phyloP scores from a whole-genome alignment of 2,329 filamentous ascomycete species.

The Emericellopsis atlantica region DNA sequence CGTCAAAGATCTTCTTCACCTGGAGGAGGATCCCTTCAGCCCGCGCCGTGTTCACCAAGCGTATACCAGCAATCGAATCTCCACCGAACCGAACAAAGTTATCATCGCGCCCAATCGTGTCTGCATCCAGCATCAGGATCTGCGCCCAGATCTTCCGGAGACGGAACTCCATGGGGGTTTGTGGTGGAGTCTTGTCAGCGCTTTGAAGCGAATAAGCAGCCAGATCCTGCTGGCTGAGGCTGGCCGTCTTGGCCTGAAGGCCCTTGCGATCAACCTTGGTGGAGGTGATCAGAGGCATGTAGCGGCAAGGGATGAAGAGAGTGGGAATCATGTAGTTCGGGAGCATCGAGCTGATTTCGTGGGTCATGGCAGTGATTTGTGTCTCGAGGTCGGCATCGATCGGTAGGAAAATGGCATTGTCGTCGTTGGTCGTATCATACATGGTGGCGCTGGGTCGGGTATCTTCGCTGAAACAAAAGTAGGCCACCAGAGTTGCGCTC shows the following conservation, averaged over 20 bases:
- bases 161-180: background rate
- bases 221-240: background rate
- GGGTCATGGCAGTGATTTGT: background rate
- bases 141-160: constrained; percentile 1
- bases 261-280: constrained; percentile 5
- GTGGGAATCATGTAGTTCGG: constrained; percentile 7
- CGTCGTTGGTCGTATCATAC: background rate
- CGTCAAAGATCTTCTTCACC: background rate
- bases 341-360: background rate
- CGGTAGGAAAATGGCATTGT: constrained; percentile 2
- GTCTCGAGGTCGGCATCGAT: background rate
- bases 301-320: constrained; percentile 3
- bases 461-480: constrained; percentile 1
- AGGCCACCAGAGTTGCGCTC: background rate
- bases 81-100: background rate
- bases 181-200: background rate
- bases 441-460: background rate
- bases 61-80: background rate
- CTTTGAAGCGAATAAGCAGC: background rate
- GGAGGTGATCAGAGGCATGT: constrained; percentile 6
- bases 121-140: background rate
- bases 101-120: constrained; percentile 1
- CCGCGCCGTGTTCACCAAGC: background rate
- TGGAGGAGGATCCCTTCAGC: background rate
- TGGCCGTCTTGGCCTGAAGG: background rate